phyloP scores from a whole-genome alignment of 257 asterid genomes.

The Thymus quinquecostatus region DNA sequence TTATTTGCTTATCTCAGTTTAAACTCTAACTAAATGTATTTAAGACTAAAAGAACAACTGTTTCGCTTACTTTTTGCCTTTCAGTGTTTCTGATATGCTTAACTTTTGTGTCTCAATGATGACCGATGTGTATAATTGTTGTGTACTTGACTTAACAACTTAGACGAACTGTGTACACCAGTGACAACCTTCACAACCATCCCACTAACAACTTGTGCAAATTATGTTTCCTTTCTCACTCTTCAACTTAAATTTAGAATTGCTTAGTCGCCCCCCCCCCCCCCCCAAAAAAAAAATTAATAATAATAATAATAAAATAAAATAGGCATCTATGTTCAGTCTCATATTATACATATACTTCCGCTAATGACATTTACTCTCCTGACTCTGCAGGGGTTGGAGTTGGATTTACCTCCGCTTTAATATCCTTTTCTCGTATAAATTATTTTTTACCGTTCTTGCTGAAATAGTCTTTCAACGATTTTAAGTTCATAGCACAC shows the following conservation, averaged over 20 bases:
- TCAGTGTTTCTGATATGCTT: neutral
- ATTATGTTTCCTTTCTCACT: slow-evolving; percentile 1
- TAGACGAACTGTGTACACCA: neutral
- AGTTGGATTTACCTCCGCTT: slow-evolving; percentile 96
- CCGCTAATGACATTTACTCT: slow-evolving; percentile 32
- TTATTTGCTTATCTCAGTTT: neutral
- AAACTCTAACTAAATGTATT: neutral
- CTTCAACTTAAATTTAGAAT: slow-evolving; percentile 5
- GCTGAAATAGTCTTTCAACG: slow-evolving; percentile 17
- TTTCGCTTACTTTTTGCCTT: slow-evolving; percentile 6
- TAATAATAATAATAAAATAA: too few species aligned
- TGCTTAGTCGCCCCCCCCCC: neutral
- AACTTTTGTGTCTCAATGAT: neutral
- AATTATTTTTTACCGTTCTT: slow-evolving; percentile 34
- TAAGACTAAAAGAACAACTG: slow-evolving; percentile 4
- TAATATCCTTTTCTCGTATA: slow-evolving; percentile 69
- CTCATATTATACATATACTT: neutral
- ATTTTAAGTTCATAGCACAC: slow-evolving; percentile 36
- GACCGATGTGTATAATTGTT: slow-evolving; percentile 5
- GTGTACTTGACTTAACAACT: slow-evolving; percentile 18
- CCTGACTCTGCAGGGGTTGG: slow-evolving; percentile 82
- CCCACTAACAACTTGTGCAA: neutral
- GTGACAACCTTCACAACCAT: slow-evolving; percentile 5
- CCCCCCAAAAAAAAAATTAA: neutral
- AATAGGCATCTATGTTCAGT: slow-evolving; percentile 2